These are phyloP conservation scores for Porphyrellus cyaneotinctus DNA, from an alignment of 768 basidiomycete genomes.

Conservation along the genomic window DNA sequence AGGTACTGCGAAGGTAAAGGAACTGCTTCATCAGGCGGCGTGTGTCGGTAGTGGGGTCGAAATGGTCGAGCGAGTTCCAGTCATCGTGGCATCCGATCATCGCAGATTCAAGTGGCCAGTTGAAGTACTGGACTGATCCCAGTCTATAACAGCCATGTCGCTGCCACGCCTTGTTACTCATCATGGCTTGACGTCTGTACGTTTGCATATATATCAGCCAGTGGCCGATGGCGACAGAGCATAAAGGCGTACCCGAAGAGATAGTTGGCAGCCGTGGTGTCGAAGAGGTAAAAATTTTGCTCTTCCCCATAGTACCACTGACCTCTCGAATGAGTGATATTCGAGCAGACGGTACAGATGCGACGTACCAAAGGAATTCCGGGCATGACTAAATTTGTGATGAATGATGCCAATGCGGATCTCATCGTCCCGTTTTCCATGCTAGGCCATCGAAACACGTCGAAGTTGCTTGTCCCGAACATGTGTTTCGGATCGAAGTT, in stretches of 20 bases:
- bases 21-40: conserved; percentile 74
- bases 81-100: conserved; percentile 82
- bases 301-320: conserved; percentile 90
- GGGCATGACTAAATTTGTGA: conserved; percentile 78
- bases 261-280: conserved; percentile 89
- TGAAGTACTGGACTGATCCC: conserved; percentile 91
- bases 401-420: conserved; percentile 73
- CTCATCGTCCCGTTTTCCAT: conserved; percentile 78
- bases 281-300: conserved; percentile 83
- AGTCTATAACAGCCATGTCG: conserved; percentile 89
- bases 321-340: neutral
- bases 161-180: conserved; percentile 80
- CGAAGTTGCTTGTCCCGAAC: conserved; percentile 92
- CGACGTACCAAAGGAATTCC: conserved; percentile 70
- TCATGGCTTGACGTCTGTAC: conserved; percentile 87
- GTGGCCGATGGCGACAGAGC: neutral
- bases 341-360: neutral
- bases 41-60: conserved; percentile 81
- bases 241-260: conserved; percentile 71
- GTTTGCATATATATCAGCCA: neutral
- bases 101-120: conserved; percentile 79
- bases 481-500: conserved; percentile 79
- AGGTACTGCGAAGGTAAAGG: conserved; percentile 62
- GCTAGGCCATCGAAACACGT: conserved; percentile 92
- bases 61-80: conserved; percentile 93